Base-by-base conservation (phyloP, 2,329 filamentous ascomycete species). In the Phaeosphaeria sp. region DNA sequence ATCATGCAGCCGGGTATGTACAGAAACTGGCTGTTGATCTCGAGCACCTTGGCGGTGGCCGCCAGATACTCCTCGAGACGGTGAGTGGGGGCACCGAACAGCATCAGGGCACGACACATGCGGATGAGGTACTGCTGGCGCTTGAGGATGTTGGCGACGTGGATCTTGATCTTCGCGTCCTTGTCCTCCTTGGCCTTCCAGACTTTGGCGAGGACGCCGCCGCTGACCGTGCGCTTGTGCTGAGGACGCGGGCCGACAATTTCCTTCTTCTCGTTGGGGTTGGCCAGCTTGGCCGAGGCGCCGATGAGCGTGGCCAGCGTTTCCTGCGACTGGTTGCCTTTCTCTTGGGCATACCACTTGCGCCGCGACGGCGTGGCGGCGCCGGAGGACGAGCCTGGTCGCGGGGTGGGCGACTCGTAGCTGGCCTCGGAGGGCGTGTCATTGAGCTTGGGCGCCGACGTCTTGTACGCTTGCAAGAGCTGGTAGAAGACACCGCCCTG, bases 1-100 rank as follows among this genome's bases (percentile, higher is more conserved):
- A 97, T 90, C 93, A 97, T 97, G 71, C 91, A 95, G 0, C 91
- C 91, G 0, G 93, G 93, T 6, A 97, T 86, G 72, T 97, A 97
- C 17, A 97, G 81, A 65, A 94, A 97, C 69, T 96, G 92, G 24
- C 89, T 89, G 65, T 96, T 90, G 20, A 96, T 92, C 74, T 93
- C 91, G 21, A 97, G 85, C 1, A 94, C 91, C 24, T 91, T 86
- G 1, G 93, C 90, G 6, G 91, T 92, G 87, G 92, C 95, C 55
- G 86, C 88, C 84, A 97, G 89, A 74, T 96, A 96, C 73, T 96
- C 90, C 76, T 97, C 93, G 17, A 97, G 82, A 3, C 93, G 88
- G 77, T 97, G 93, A 0, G 92, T 96, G 1, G 93, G 93, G 0
- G 93, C 93, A 9, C 93, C 93, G 63, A 91, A 97, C 63, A 87